Evolutionary conservation across 2,329 filamentous ascomycete species (phyloP).

Genomic region (Colletotrichum scovillei): DNA sequence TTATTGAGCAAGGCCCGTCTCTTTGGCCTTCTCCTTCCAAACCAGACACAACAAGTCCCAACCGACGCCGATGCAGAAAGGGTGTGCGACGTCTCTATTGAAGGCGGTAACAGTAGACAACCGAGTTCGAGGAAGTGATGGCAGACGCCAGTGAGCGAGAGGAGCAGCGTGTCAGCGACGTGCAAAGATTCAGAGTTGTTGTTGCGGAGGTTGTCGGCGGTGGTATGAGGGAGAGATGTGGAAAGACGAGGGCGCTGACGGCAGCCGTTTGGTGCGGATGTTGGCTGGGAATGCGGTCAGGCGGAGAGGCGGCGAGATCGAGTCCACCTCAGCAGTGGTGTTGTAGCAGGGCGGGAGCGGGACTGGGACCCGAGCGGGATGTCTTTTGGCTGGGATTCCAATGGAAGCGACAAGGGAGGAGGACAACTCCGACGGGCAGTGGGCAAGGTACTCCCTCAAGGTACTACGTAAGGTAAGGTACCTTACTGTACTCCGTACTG

Average conservation of each 20-base stretch:
- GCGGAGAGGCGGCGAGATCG: slow-evolving; percentile 19
- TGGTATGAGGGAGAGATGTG: slow-evolving; percentile 6
- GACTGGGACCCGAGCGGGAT: slow-evolving; percentile 32
- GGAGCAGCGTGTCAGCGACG: background rate
- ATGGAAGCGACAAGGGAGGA: slow-evolving; percentile 1
- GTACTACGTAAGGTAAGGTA: no score
- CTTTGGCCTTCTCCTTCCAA: background rate
- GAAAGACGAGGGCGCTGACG: slow-evolving; percentile 5
- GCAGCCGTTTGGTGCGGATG: background rate
- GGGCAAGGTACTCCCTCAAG: no score
- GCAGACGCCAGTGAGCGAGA: background rate
- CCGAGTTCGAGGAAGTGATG: background rate
- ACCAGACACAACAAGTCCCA: slow-evolving; percentile 2
- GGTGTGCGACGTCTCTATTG: slow-evolving; percentile 16
- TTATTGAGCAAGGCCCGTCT: slow-evolving; percentile 7
- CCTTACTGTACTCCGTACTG: no score
- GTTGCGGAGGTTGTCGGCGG: background rate
- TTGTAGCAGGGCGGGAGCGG: slow-evolving; percentile 34
- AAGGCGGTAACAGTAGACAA: background rate
- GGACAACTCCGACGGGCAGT: no score
- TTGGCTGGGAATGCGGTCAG: slow-evolving; percentile 31
- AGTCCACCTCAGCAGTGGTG: slow-evolving; percentile 20
- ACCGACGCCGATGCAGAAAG: slow-evolving; percentile 6
- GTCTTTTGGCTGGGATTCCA: slow-evolving; percentile 31
- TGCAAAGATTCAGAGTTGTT: background rate